Base-by-base conservation (phyloP, 208 protist species). In the Naegleria fowleri region DNA sequence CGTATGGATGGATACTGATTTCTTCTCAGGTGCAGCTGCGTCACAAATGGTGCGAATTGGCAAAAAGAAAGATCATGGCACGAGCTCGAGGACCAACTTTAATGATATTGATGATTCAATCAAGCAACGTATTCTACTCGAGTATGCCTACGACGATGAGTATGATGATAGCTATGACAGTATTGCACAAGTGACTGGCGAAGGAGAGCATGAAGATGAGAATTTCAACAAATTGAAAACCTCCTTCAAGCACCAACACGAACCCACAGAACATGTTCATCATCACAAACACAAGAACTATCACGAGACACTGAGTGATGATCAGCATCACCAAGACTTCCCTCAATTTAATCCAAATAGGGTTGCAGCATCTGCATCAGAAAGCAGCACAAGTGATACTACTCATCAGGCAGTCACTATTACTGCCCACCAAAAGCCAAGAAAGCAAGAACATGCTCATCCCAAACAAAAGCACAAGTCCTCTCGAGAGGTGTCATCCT, bases 131-230 rank as follows among this genome's bases (percentile, higher is more conserved):
- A 85, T 85, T 43, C 9, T 85, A 13, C 0, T 22, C 0, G 38
- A 85, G 22, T 85, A 85, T 43, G 13, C 13, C 15, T 85, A 85
- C 11, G 79, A 85, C 43, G 79, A 85, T 43, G 79, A 85, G 41
- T 85, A 85, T 43, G 79, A 85, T 85, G 79, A 85, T 33, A n/a
- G 15, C 4, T 85, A 85, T 85, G 79, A 85, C 22, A 43, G n/a
- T 85, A 43, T 85, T 15, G 13, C 41, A 38, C 25, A 7, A 1
- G 29, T 79, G 3, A 29, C 67, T 36, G 25, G 25, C 9, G 67
- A 79, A 79, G 67, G 67, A 36, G 55, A 67, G 19, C 16, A 79
- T 79, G 67, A 79, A 79, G 67, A 79, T 33, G 67, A 79, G 36
- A 79, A 79, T 33, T 79, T 79, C 6, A 79, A 79, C 29, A 79